Evolutionary conservation across 768 basidiomycete genomes (phyloP), one percentile per base, ranked within the genome.

Genomic region (Plicaturopsis crispa): DNA sequence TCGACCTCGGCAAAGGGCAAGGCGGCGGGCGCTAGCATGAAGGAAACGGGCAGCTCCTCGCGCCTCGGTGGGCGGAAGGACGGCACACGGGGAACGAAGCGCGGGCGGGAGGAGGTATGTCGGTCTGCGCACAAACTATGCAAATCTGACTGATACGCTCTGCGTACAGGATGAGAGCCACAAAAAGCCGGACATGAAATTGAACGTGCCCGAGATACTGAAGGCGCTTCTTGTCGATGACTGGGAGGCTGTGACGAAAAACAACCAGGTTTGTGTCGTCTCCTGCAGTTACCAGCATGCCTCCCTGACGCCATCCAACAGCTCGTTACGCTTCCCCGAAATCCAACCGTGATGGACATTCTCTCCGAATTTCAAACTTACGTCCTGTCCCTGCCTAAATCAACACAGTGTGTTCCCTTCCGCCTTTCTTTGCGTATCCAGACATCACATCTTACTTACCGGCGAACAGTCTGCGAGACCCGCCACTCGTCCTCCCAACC

Each of bases 231-330:
- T 99, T 24, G 92, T 98, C 2, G 92, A 98, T 52, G 96, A 98
- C 49, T 99, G 96, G 96, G 94, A 98, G 60, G 78, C 82, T 4
- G 80, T 98, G 26, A 98, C 96, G 38, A 97, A 96, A 66, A 87
- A 92, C 55, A 79, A 80, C 48, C 86, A 91, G 75, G 94, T 84
- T 42, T 13, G 23, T 31, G 18, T 37, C 24, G 4, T 19, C 21
- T 33, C 14, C 26, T 28, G 26, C 26, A 8, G 26, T 8, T 28
- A 14, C 10, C 11, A 32, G 24, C 32, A 33, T 20, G 22, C 19
- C 32, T 23, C 39, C 6, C 47, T 19, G 12, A 7, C 30, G 17
- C 20, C 31, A 19, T 16, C 20, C 8, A 13, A n/a, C 50, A 98
- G 91, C 69, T 96, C 34, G 86, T 98, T 3, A 65, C 81, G 0